Conservation (phyloP, 2,329 filamentous ascomycete species). For the Raffaelea arxii region DNA sequence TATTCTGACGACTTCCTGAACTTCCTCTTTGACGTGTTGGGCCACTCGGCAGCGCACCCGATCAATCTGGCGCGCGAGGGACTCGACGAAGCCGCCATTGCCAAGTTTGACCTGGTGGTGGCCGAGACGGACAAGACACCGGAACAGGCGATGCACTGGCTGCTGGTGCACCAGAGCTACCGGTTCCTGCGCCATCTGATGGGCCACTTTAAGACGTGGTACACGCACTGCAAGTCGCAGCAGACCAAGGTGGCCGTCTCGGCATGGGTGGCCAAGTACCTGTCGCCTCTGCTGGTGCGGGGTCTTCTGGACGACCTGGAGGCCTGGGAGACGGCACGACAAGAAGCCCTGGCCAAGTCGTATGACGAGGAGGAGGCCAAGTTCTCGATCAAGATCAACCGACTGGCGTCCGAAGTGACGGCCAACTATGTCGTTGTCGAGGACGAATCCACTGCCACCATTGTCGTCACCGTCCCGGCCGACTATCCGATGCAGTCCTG, state of each 20-base stretch:
- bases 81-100: constrained; percentile 48
- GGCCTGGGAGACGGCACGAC: constrained; percentile 52
- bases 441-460: constrained; percentile 66
- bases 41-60: constrained; percentile 63
- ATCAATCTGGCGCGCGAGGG: constrained; percentile 62
- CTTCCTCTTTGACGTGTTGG: constrained; percentile 77
- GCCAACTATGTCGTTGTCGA: constrained; percentile 86
- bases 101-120: constrained; percentile 39
- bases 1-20: constrained; percentile 48
- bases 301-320: constrained; percentile 58
- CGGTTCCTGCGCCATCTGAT: constrained; percentile 68
- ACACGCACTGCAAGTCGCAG: constrained; percentile 67
- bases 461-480: constrained; percentile 69
- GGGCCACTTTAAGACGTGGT: constrained; percentile 75
- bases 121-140: constrained; percentile 49
- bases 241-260: constrained; percentile 74
- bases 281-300: constrained; percentile 61
- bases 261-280: constrained; percentile 74
- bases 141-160: constrained; percentile 70
- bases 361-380: constrained; percentile 44
- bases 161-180: constrained; percentile 81
- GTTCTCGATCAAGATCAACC: constrained; percentile 63
- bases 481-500: constrained; percentile 78
- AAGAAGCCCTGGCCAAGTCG: constrained; percentile 23
- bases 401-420: constrained; percentile 63